A percentile compares a stretch with the other conserved stretches of the same genome.
Conservation (phyloP, 176 grass and related monocot genomes). For the Aegilops sharonensis region DNA sequence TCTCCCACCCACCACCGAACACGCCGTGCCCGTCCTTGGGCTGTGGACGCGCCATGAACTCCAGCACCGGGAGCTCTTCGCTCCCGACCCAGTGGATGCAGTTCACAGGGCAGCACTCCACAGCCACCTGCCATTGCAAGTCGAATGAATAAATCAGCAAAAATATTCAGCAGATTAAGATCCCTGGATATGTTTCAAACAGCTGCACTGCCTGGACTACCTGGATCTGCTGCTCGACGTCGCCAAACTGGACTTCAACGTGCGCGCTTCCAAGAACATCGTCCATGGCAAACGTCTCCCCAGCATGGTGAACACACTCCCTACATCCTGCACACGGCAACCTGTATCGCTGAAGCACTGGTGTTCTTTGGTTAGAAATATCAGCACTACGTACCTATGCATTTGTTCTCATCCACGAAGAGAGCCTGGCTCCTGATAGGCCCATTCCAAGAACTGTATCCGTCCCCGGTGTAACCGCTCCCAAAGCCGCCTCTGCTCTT, state of each 20-base stretch:
- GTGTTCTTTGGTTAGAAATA: neutral
- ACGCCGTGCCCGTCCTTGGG: conserved; percentile 42
- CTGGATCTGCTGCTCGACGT: conserved; percentile 50
- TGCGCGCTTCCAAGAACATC: conserved; percentile 54
- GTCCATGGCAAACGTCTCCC: conserved; percentile 58
- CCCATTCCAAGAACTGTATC: conserved; percentile 69
- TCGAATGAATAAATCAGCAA: neutral
- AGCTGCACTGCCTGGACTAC: neutral
- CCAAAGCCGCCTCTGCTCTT: conserved; percentile 20
- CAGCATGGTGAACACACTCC: conserved; percentile 56
- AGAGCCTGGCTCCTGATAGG: conserved; percentile 52
- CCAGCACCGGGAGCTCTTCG: conserved; percentile 41
- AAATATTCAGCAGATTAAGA: neutral
- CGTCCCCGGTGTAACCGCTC: conserved; percentile 40
- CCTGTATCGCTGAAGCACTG: neutral
- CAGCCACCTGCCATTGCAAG: conserved; percentile 44
- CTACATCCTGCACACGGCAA: conserved; percentile 43
- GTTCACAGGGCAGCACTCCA: conserved; percentile 56
- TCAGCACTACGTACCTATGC: conserved; percentile 48
- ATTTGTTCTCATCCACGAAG: conserved; percentile 69
- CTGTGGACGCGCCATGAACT: conserved; percentile 31
- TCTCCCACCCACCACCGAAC: conserved; percentile 46
- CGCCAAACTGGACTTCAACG: conserved; percentile 53
- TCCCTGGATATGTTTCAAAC: neutral
- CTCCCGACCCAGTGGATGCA: conserved; percentile 63